Conservation (phyloP, 176 grass and related monocot genomes). For the Bromus sterilis region DNA sequence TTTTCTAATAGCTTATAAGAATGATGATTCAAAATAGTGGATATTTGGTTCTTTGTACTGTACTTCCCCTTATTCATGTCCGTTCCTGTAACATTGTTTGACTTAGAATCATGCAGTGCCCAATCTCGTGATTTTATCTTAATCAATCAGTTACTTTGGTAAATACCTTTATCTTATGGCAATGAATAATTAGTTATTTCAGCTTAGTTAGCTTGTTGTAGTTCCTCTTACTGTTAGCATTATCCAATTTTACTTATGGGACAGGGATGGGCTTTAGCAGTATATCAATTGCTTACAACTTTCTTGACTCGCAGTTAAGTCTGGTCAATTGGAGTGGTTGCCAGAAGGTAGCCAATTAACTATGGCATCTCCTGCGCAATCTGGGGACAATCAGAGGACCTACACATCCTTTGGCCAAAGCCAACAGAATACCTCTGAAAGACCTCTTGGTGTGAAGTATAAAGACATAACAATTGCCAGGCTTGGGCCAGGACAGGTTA, state of each 20-base stretch:
- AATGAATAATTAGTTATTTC: neutral
- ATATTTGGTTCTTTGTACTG: neutral
- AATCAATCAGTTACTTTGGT: neutral
- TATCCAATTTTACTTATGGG: neutral
- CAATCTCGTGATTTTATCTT: neutral
- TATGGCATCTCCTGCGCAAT: constrained; percentile 26
- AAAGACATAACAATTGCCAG: constrained; percentile 79
- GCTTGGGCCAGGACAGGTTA: constrained; percentile 87
- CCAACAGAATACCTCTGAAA: constrained; percentile 47
- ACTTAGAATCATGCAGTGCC: neutral
- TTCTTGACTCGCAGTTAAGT: constrained; percentile 58
- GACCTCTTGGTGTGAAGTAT: constrained; percentile 47
- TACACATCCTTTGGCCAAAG: constrained; percentile 66
- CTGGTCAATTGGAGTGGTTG: constrained; percentile 77
- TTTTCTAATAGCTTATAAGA: neutral
- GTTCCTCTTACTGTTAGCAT: neutral
- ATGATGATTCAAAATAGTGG: neutral
- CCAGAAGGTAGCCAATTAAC: constrained; percentile 79
- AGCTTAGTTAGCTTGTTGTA: neutral
- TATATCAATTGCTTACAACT: neutral
- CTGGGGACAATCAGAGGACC: constrained; percentile 55
- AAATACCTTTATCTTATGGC: neutral
- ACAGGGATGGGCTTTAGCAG: neutral
- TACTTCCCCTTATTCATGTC: neutral
- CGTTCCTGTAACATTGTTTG: neutral